A percentile compares a stretch with the other conserved stretches of the same genome.
phyloP scores from a whole-genome alignment of 2,329 filamentous ascomycete species.

The Reticulascus tulasneorum region DNA sequence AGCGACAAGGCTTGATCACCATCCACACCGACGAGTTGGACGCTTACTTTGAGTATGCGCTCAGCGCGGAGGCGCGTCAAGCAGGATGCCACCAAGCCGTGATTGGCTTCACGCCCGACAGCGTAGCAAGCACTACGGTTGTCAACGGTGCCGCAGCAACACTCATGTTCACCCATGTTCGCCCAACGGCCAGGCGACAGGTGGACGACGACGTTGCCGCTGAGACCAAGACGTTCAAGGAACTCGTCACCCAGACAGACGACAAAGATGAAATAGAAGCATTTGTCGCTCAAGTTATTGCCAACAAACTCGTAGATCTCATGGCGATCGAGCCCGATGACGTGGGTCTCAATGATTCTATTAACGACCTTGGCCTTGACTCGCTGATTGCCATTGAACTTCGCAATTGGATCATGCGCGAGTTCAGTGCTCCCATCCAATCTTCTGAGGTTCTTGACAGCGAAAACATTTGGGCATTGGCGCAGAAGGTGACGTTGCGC shows the following conservation, averaged over 20 bases:
- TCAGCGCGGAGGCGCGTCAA: constrained; percentile 13
- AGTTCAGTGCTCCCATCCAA: constrained; percentile 38
- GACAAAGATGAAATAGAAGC: no score
- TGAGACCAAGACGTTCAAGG: constrained; percentile 47
- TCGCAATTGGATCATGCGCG: constrained; percentile 30
- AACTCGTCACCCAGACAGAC: neutral
- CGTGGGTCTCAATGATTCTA: constrained; percentile 9
- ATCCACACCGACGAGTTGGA: constrained; percentile 19
- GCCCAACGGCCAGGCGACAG: no score
- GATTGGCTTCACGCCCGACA: constrained; percentile 13
- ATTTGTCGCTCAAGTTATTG: no score
- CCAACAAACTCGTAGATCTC: constrained; percentile 15
- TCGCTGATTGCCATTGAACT: constrained; percentile 17
- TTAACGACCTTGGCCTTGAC: constrained; percentile 17
- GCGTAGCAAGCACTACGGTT: constrained; percentile 13
- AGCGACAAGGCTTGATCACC: constrained; percentile 4
- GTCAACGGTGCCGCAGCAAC: no score
- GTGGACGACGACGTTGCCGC: constrained; percentile 59
- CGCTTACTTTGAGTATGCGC: constrained; percentile 16
- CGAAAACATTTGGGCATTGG: constrained; percentile 20
- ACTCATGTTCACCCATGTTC: no score
- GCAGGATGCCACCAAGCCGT: constrained; percentile 15
- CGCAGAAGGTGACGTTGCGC: constrained; percentile 3
- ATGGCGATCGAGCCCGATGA: constrained; percentile 16
- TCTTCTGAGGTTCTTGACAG: constrained; percentile 21